phyloP scores from a whole-genome alignment of 1,284 basidiomycete genomes.

The Naganishia sp. region DNA sequence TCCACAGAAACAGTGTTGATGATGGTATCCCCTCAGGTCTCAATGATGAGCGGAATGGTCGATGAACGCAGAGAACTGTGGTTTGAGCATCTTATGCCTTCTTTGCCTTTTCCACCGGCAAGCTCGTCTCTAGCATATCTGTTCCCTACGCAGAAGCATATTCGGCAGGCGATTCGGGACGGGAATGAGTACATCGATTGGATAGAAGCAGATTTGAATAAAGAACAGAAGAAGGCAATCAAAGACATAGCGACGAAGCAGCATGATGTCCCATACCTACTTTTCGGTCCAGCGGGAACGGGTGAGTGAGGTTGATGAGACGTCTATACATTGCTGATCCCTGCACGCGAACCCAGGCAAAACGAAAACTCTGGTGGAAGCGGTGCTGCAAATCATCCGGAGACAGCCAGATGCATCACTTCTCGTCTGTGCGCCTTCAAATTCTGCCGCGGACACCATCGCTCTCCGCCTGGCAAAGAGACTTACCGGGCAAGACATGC shows the following conservation, averaged over 20 bases:
- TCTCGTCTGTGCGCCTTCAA: constrained; percentile 52
- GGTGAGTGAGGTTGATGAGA: constrained; percentile 30
- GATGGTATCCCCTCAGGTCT: not conserved
- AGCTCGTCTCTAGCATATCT: constrained; percentile 14
- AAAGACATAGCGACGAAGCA: constrained; percentile 27
- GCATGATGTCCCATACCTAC: constrained; percentile 38
- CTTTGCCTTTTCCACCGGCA: not conserved
- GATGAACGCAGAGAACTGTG: not conserved
- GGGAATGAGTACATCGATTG: constrained; percentile 27
- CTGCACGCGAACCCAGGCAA: constrained; percentile 44
- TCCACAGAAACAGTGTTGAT: not conserved
- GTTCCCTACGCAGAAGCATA: not conserved
- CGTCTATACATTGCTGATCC: constrained; percentile 9
- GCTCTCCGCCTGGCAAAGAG: constrained; percentile 42
- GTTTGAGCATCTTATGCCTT: constrained; percentile 12
- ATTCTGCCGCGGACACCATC: constrained; percentile 54
- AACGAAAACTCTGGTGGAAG: constrained; percentile 51
- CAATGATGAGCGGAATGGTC: constrained; percentile 16
- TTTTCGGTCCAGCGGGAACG: constrained; percentile 42
- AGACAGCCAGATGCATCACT: constrained; percentile 41
- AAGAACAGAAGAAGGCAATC: constrained; percentile 43
- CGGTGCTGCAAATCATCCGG: constrained; percentile 48
- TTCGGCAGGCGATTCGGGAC: not conserved
- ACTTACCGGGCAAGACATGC: constrained; percentile 37
- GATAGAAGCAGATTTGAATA: constrained; percentile 45